Base-by-base conservation (phyloP, 306 rosid genomes). In the Inga laurina region DNA sequence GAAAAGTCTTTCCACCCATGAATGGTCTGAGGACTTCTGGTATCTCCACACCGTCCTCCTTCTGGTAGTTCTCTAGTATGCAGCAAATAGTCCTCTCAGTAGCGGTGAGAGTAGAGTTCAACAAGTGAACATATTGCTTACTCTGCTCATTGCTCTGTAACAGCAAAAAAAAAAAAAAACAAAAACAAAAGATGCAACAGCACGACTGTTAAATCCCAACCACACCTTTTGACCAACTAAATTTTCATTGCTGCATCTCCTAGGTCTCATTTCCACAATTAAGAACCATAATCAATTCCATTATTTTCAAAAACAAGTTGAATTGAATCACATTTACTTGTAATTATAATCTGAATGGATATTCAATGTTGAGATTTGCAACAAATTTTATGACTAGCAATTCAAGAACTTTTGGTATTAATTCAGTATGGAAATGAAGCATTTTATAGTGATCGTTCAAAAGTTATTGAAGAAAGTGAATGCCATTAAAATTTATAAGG, bases 51-150 rank as follows among this genome's bases (percentile, higher is more conserved):
- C 99, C 98, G 59, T 91, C 94, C 77, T 93, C 99, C 84, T 82
- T 93, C 86, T 96, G 99, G 87, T 93, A 61, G 87, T 93, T 96
- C 89, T 96, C 99, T 7, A 96, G 97, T 85, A 96, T 93, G 93
- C 97, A 91, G 87, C 98, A 96, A 34, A 96, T 59, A 82, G 97
- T 96, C 89, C 99, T 91, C 93, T 96, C 98, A 2, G 99, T 96
- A 22, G 99, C 99, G 3, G 99, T 93, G 80, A 96, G 98, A 27
- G 99, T 96, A 43, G 97, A 93, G 90, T 96, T 96, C 88, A 96
- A 85, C 86, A 96, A 79, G 84, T 96, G 99, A 67, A 84, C 92
- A 24, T 93, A 93, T 80, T 93, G 93, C 93, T 96, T 93, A 52
- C 89, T 71, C 78, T 93, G 97, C 80, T 92, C 97, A 76, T 92